phyloP scores from a whole-genome alignment of 2,329 filamentous ascomycete genomes.

The Nothomitra cinnamomea region DNA sequence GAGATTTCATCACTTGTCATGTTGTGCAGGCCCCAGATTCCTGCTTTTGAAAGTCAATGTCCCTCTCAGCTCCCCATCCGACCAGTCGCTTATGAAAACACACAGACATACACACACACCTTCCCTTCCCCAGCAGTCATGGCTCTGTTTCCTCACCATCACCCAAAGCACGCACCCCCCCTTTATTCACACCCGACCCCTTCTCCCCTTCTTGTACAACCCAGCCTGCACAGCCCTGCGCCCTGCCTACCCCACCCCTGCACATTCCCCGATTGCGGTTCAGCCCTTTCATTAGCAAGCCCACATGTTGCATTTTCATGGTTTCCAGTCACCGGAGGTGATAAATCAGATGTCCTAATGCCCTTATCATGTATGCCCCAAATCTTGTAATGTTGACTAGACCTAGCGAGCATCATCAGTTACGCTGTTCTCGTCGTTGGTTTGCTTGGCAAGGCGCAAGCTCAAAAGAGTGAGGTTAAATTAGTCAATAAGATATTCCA shows the following conservation, averaged over 20 bases:
- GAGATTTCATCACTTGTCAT: neutral
- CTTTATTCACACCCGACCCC: neutral
- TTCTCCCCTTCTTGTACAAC: neutral
- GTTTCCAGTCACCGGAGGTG: conserved; percentile 2
- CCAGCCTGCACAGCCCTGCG: neutral
- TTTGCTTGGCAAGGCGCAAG: conserved; percentile 2
- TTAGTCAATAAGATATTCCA: conserved; percentile 2
- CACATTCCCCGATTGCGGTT: conserved; percentile 3
- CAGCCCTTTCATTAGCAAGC: conserved; percentile 1
- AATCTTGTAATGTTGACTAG: conserved; percentile 5
- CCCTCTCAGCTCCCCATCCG: neutral
- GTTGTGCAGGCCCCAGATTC: neutral
- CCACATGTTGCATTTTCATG: conserved; percentile 4
- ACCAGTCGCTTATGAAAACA: neutral
- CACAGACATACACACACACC: neutral
- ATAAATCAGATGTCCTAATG: conserved; percentile 4
- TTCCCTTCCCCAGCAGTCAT: neutral
- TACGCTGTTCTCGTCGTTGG: neutral
- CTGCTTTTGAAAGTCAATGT: neutral
- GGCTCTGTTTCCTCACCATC: neutral
- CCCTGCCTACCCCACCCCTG: neutral
- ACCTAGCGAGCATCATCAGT: conserved; percentile 3
- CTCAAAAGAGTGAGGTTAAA: conserved; percentile 3
- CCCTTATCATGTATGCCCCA: conserved; percentile 4
- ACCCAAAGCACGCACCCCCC: neutral